phyloP scores from a whole-genome alignment of 805 yeast genomes.

The Sugiyamaella floridensis region DNA sequence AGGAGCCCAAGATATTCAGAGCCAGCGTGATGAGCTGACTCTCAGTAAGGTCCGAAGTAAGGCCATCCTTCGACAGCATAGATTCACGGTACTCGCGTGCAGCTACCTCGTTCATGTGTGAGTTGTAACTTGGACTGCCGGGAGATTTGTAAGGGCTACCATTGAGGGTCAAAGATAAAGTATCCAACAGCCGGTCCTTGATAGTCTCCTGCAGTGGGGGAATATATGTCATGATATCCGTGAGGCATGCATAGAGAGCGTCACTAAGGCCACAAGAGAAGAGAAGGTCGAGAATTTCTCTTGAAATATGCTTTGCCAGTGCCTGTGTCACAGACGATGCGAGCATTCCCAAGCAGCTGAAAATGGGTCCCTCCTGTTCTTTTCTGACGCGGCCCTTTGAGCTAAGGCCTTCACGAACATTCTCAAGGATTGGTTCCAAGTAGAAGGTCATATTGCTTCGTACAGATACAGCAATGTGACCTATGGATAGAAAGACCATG shows the following conservation, averaged over 20 bases:
- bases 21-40: slow-evolving; percentile 62
- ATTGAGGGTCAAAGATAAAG: slow-evolving; percentile 66
- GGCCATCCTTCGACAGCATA: slow-evolving; percentile 65
- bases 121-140: slow-evolving; percentile 70
- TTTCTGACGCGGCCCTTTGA: slow-evolving; percentile 54
- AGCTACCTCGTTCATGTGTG: slow-evolving; percentile 48
- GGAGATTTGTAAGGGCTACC: slow-evolving; percentile 80
- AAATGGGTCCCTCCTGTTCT: slow-evolving; percentile 77
- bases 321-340: slow-evolving; percentile 92
- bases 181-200: slow-evolving; percentile 61
- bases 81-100: slow-evolving; percentile 76
- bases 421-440: slow-evolving; percentile 78
- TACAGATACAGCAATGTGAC: slow-evolving; percentile 71
- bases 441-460: slow-evolving; percentile 81
- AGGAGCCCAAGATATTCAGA: slow-evolving; percentile 63
- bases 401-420: slow-evolving; percentile 69
- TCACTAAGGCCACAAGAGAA: slow-evolving; percentile 78
- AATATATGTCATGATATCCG: slow-evolving; percentile 58
- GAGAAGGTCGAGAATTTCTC: slow-evolving; percentile 71
- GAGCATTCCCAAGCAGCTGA: slow-evolving; percentile 79
- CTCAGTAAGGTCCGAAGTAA: slow-evolving; percentile 42
- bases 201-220: slow-evolving; percentile 75
- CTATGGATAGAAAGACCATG: slow-evolving; percentile 71
- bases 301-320: slow-evolving; percentile 76
- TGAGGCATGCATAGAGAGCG: slow-evolving; percentile 69